Evolutionary conservation across 768 basidiomycete genomes (phyloP).

Genomic region (Phlegmacium glaucopus): DNA sequence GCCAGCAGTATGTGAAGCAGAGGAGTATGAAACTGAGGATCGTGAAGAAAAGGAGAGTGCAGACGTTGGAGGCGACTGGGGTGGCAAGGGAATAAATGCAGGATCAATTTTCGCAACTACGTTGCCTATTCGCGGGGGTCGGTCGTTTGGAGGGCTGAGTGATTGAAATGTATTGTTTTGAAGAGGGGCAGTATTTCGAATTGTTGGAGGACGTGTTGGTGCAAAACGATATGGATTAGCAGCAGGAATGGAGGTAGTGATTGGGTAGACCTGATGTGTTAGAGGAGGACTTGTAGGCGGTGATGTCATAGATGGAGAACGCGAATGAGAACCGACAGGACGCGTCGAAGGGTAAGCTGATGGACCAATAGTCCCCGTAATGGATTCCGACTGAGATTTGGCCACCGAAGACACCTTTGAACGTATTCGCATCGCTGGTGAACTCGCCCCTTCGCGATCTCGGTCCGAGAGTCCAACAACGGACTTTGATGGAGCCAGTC

Average conservation of each 20-base stretch:
- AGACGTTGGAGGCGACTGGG: conserved; percentile 70
- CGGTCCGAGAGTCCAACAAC: conserved; percentile 13
- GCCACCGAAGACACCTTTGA: conserved; percentile 57
- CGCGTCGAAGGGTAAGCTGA: conserved; percentile 24
- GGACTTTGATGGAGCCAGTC: conserved; percentile 12
- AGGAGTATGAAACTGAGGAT: conserved; percentile 62
- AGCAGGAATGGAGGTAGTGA: conserved; percentile 51
- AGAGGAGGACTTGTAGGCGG: conserved; percentile 24
- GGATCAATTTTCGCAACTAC: conserved; percentile 47
- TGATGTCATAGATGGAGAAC: conserved; percentile 41
- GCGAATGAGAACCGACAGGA: conserved; percentile 25
- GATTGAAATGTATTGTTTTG: conserved; percentile 29
- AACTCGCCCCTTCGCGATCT: conserved; percentile 13
- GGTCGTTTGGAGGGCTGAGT: conserved; percentile 17
- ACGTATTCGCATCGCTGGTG: conserved; percentile 45
- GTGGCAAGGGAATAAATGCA: conserved; percentile 54
- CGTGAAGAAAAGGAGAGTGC: conserved; percentile 73
- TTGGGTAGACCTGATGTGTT: conserved; percentile 51
- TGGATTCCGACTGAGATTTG: conserved; percentile 25
- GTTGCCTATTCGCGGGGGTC: conserved; percentile 5
- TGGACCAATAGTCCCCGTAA: conserved; percentile 3
- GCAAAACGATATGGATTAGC: conserved; percentile 58
- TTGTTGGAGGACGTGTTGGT: conserved; percentile 30
- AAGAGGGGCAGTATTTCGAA: conserved; percentile 16
- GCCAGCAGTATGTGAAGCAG: conserved; percentile 16